These are phyloP conservation scores for Neoascochyta sp. DNA, from an alignment of 2,329 filamentous ascomycete species.

Conservation along the genomic window DNA sequence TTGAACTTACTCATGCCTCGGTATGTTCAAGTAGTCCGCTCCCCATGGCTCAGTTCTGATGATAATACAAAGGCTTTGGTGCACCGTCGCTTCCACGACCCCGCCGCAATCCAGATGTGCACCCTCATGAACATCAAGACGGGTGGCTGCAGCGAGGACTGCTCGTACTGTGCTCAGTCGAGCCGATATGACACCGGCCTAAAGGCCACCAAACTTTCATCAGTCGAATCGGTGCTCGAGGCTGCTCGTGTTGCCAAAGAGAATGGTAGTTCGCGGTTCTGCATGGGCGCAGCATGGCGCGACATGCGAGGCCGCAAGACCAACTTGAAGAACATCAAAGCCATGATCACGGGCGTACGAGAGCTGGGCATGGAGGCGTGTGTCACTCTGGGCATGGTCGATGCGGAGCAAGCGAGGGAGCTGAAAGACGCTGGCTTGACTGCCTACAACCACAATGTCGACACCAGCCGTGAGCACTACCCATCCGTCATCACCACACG, in stretches of 20 bases:
- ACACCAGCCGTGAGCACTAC: slow-evolving; percentile 86
- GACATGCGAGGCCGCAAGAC: slow-evolving; percentile 91
- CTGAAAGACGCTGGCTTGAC: slow-evolving; percentile 80
- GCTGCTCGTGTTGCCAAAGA: slow-evolving; percentile 73
- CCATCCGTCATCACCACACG: slow-evolving; percentile 81
- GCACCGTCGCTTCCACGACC: slow-evolving; percentile 82
- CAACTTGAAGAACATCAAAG: slow-evolving; percentile 75
- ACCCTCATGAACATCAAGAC: slow-evolving; percentile 97
- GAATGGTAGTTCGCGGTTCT: slow-evolving; percentile 87
- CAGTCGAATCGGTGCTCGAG: slow-evolving; percentile 74
- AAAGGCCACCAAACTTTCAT: slow-evolving; percentile 72
- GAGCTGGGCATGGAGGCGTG: slow-evolving; percentile 85
- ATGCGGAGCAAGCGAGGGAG: slow-evolving; percentile 73
- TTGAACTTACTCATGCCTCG: slow-evolving; percentile 72
- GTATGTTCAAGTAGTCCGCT: slow-evolving; percentile 48
- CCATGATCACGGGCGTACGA: slow-evolving; percentile 78
- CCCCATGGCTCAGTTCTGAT: too few species aligned
- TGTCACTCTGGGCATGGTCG: slow-evolving; percentile 93
- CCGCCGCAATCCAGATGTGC: slow-evolving; percentile 82
- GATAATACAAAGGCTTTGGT: slow-evolving; percentile 67
- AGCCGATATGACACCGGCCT: slow-evolving; percentile 75
- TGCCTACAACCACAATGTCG: slow-evolving; percentile 92
- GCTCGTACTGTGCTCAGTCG: slow-evolving; percentile 88
- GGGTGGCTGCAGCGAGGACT: slow-evolving; percentile 87
- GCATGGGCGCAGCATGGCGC: slow-evolving; percentile 91